phyloP scores from a whole-genome alignment of 257 asterid species.

The Gardenia jasminoides region DNA sequence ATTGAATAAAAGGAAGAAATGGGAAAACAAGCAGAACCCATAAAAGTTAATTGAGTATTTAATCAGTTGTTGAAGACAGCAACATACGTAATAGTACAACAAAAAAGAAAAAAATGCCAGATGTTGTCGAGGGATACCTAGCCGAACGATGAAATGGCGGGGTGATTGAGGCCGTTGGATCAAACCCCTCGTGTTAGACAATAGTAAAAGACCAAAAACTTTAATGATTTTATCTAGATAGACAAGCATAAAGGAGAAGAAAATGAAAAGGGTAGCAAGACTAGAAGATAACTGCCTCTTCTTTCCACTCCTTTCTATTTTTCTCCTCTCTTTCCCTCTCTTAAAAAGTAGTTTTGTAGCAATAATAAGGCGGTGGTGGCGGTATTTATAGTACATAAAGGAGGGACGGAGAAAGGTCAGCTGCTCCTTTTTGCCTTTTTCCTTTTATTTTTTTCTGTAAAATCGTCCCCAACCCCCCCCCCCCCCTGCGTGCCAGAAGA shows the following conservation, averaged over 20 bases:
- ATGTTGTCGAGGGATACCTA: constrained; percentile 12
- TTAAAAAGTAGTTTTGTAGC: constrained; percentile 10
- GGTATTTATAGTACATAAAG: constrained; percentile 9
- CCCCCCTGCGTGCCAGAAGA: constrained; percentile 9
- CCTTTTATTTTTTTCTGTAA: neutral
- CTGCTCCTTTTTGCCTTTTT: neutral
- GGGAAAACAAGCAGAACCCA: neutral
- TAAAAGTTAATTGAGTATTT: constrained; percentile 11
- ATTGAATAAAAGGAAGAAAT: neutral
- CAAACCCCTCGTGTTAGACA: constrained; percentile 20
- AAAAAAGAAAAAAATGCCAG: neutral
- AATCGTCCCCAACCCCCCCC: no score
- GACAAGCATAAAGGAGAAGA: neutral
- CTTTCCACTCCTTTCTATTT: no score
- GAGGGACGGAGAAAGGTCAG: constrained; percentile 16
- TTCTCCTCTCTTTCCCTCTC: no score
- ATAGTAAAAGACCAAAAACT: constrained; percentile 1
- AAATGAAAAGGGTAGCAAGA: neutral
- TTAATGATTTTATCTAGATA: constrained; percentile 2
- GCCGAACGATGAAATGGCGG: constrained; percentile 12
- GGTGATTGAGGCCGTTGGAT: constrained; percentile 21
- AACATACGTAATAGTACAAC: constrained; percentile 19
- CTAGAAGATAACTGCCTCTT: constrained; percentile 10
- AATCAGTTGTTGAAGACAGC: constrained; percentile 1
- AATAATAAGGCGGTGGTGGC: neutral